A percentile compares a stretch with the other conserved stretches of the same genome.
These are phyloP conservation scores for Ophiostoma novo-ulmi DNA, from an alignment of 2,329 filamentous ascomycete genomes.

Conservation along the genomic window DNA sequence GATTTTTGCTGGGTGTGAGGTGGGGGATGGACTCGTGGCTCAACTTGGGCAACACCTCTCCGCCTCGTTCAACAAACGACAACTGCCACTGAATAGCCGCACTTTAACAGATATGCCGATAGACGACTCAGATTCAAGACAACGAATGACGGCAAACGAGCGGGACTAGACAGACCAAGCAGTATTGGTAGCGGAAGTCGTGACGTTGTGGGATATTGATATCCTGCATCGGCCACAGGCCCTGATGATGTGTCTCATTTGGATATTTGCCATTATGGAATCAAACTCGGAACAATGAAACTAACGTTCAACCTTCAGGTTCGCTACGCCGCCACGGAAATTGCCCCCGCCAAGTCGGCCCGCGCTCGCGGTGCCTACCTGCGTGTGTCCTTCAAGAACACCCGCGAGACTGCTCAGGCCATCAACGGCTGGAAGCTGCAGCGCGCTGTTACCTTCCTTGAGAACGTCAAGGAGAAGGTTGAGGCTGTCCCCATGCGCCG, in stretches of 20 bases:
- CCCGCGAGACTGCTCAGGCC: slow-evolving; percentile 96
- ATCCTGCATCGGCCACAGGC: slow-evolving; percentile 10
- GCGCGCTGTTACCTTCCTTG: slow-evolving; percentile 92
- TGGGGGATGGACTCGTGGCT: not conserved
- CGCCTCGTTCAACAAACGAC: not conserved
- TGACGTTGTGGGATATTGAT: not conserved
- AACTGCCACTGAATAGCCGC: not conserved
- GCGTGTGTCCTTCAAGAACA: slow-evolving; percentile 99
- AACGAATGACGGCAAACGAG: not conserved
- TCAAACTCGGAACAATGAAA: not conserved
- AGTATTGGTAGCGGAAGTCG: not conserved
- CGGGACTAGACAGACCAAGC: slow-evolving; percentile 1
- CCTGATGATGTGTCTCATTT: not conserved
- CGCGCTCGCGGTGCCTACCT: slow-evolving; percentile 98
- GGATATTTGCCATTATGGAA: not conserved
- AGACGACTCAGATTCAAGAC: not conserved
- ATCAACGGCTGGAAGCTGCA: slow-evolving; percentile 99
- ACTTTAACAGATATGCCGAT: not conserved
- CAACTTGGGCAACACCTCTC: not conserved
- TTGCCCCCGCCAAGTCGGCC: slow-evolving; percentile 86
- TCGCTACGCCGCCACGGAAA: slow-evolving; percentile 91
- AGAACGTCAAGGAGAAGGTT: slow-evolving; percentile 95
- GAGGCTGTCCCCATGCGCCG: slow-evolving; percentile 98
- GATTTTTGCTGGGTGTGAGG: not conserved
- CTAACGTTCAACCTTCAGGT: slow-evolving; percentile 53